Base-by-base conservation (phyloP, 768 basidiomycete species). In the Mycena amicta region DNA sequence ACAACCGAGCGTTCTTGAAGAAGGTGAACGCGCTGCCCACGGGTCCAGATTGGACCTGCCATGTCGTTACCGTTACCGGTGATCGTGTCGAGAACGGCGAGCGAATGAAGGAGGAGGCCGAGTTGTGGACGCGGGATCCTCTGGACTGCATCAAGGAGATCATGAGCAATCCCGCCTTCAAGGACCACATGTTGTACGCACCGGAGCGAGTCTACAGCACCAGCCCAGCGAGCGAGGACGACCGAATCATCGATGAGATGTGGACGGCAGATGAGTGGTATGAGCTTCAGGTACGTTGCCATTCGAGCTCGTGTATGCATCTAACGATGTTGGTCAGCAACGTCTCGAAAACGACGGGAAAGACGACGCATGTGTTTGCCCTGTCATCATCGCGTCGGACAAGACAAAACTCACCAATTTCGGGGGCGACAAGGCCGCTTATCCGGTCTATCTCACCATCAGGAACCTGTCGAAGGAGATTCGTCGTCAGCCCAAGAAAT, bases 91-190 rank as follows among this genome's bases (percentile, higher is more conserved):
- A 46, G 45, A 61, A 27, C 53, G 65, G 53, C 3, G 18, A 0
- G 15, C 52, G 26, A 31, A 25, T 3, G 40, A 39, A 3, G 4
- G 62, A 71, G 49, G 52, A 62, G 12, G 31, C 69, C 1, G 67
- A 74, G 37, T 56, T 74, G 1, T 74, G 72, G 71, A 54, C 41
- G 13, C 59, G 67, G 0, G 59, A 72, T 50, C 65, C 67, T 3
- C 49, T 72, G 2, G 70, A 72, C 16, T 66, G 63, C 55, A 61
- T 70, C 26, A 39, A 56, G 26, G 67, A 72, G 22, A 43, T 72
- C 1, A 60, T 72, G 33, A 63, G 67, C 13, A 72, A 72, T 53
- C 66, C 68, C 1, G 27, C 37, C 2, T 77, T 77, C 51, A 8
- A 39, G 0, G 66, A 68, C 1, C 2, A 53, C 13, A 49, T 75